Evolutionary conservation across 2,329 filamentous ascomycete species (phyloP).

Genomic region (Talaromyces marneffei): DNA sequence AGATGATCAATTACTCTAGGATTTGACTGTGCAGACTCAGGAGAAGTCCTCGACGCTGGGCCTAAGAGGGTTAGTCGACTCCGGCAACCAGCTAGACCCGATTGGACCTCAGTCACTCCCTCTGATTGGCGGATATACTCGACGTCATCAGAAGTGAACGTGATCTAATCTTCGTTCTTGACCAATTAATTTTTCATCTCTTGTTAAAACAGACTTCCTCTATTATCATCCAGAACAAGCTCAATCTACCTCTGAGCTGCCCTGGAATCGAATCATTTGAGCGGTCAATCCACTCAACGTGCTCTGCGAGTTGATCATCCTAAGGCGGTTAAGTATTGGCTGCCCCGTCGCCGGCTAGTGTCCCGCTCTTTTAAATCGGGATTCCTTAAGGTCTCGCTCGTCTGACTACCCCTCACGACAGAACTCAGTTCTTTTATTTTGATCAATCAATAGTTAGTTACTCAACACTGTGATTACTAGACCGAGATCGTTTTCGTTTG

Average conservation of each 20-base stretch:
- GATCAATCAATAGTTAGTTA: no score
- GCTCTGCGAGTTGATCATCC: not conserved
- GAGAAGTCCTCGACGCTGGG: no score
- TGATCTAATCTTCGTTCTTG: not conserved
- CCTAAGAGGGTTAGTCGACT: not conserved
- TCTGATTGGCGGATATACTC: conserved; percentile 2
- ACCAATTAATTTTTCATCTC: no score
- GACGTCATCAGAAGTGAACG: not conserved
- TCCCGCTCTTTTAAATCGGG: conserved; percentile 6
- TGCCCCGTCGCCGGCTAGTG: conserved; percentile 5
- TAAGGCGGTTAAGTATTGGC: conserved; percentile 3
- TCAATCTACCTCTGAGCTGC: not conserved
- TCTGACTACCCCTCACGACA: not conserved
- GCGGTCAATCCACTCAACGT: not conserved
- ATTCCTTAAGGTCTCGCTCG: not conserved
- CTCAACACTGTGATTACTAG: not conserved
- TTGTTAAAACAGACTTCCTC: not conserved
- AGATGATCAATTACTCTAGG: no score
- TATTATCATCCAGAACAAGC: not conserved
- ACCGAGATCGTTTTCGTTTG: not conserved
- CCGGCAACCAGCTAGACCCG: not conserved
- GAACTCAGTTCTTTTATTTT: not conserved
- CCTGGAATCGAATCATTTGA: not conserved
- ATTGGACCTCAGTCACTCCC: not conserved
- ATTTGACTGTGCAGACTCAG: no score